Evolutionary conservation across 208 protist genomes (phyloP), one percentile per base, ranked within the genome.

Genomic region (Acanthamoeba healyi): DNA sequence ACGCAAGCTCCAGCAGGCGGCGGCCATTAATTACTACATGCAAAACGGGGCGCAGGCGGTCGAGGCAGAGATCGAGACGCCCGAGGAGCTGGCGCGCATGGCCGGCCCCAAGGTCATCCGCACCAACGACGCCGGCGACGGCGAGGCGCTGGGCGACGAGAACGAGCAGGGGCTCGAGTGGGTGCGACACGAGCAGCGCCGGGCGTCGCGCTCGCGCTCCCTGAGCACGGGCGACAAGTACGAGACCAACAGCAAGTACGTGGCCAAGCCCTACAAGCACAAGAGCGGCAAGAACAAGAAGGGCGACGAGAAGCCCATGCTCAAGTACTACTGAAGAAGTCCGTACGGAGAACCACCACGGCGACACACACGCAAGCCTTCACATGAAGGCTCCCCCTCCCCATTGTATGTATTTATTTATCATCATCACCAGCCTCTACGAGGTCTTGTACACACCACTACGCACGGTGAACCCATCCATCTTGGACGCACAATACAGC

Each of bases 1-100:
- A 12, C 74, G 74, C 42, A 84, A 84, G 44, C 34, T 40, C 74
- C 17, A 58, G 74, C 74, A 84, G 29, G 74, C 44, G 26, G 44
- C 19, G 29, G 74, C 74, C 44, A 84, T 84, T 44, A n/a, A 84
- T 4, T 84, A 84, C 74, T 84, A 84, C 74, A 84, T 84, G 74
- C 7, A 24, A n/a, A 84, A 84, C 74, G 46, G 46, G n/a, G 5
- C 34, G 44, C 46, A 58, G 26, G 42, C 24, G 15, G 63, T 22
- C 22, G 29, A 12, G 15, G 10, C 58, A 22, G 63, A 58, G 15
- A 22, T 70, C 26, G 67, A 77, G 36, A 77, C 67, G 17, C 67
- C 19, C 26, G 67, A 77, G 36, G 67, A 77, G 36, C 67, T 77
- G 29, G 67, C 67, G 17, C 29, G 67, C 17, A 38, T 77, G 36